Conservation (phyloP, 1,284 basidiomycete species). For the Mixia osmundae region DNA sequence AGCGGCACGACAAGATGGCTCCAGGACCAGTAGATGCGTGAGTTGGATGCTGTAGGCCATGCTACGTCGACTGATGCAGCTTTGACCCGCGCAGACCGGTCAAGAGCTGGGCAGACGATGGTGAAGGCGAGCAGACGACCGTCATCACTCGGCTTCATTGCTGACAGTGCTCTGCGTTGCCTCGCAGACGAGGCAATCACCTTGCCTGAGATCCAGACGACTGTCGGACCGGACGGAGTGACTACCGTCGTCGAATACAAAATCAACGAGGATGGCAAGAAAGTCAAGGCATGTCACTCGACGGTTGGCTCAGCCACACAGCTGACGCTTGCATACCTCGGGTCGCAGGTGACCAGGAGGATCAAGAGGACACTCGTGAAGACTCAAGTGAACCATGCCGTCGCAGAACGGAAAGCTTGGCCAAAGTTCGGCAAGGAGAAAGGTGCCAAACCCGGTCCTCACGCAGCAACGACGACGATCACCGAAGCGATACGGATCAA, state of each 20-base stretch:
- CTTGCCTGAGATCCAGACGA: conserved; percentile 30
- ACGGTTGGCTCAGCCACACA: background rate
- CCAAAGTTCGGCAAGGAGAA: conserved; percentile 68
- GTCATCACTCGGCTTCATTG: background rate
- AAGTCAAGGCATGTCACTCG: conserved; percentile 48
- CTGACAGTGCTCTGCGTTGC: background rate
- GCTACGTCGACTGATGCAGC: background rate
- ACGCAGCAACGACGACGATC: conserved; percentile 83
- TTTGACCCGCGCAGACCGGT: background rate
- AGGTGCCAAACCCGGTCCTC: conserved; percentile 67
- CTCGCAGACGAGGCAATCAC: conserved; percentile 2
- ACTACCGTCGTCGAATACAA: conserved; percentile 62
- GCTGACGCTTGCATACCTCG: too few species aligned
- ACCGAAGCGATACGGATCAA: conserved; percentile 76
- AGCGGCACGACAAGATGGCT: too few species aligned
- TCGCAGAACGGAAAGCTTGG: conserved; percentile 85
- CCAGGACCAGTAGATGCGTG: too few species aligned
- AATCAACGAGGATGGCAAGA: conserved; percentile 78
- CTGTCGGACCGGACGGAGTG: conserved; percentile 67
- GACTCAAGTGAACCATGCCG: conserved; percentile 73
- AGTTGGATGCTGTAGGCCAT: too few species aligned
- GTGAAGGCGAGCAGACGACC: background rate
- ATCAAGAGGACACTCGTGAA: conserved; percentile 74
- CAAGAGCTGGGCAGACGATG: conserved; percentile 3
- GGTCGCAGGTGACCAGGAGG: conserved; percentile 60